Conservation (phyloP, 305 asterid species). For the Fraxinus angustifolia region DNA sequence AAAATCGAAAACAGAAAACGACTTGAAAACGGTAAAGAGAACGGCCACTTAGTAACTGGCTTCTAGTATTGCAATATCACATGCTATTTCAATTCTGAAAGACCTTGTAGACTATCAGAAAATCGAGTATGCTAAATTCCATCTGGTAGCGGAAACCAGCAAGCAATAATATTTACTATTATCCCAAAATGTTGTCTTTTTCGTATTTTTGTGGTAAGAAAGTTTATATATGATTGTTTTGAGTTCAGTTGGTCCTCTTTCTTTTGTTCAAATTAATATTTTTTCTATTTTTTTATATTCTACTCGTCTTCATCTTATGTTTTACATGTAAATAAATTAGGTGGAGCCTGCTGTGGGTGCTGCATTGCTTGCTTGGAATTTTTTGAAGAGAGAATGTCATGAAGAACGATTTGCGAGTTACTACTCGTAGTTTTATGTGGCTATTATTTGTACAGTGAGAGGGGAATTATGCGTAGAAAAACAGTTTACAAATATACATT, state of each 20-base stretch:
- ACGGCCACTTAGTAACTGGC: neutral
- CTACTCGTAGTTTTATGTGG: neutral
- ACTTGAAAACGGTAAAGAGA: too few species aligned
- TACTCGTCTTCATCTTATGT: neutral
- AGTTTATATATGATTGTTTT: neutral
- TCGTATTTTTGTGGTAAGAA: neutral
- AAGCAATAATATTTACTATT: neutral
- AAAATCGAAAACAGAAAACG: too few species aligned
- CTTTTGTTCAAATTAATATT: neutral
- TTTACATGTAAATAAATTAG: conserved; percentile 28
- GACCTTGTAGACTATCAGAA: neutral
- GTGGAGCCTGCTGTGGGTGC: conserved; percentile 88
- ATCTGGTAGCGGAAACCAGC: neutral
- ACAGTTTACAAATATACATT: neutral
- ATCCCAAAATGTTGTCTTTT: neutral
- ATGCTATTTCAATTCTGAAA: neutral
- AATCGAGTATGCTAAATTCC: neutral
- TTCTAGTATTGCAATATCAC: neutral
- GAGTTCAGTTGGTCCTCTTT: neutral
- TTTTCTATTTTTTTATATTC: neutral
- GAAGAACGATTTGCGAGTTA: conserved; percentile 35
- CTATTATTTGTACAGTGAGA: conserved; percentile 29
- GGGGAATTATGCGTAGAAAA: conserved; percentile 13
- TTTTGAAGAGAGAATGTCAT: conserved; percentile 45
- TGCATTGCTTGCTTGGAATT: conserved; percentile 80